Base-by-base conservation (phyloP, 352 stramenopile species). In the Thraustotheca clavata region DNA sequence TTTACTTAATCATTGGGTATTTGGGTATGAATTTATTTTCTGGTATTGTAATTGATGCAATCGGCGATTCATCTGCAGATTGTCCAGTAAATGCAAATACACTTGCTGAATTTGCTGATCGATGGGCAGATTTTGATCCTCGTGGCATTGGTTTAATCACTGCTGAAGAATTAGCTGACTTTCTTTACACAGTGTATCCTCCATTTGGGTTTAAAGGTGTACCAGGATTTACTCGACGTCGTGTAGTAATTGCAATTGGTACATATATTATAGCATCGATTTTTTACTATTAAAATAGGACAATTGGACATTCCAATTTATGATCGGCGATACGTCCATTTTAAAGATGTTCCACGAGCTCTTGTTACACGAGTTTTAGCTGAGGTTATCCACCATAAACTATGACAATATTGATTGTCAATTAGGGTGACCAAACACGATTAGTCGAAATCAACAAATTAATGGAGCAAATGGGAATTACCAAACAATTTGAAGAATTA, bases 41-140 rank as follows among this genome's bases (percentile, higher is more conserved):
- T 18, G 57, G 57, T 26, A 65, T 65, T n/a, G 57, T 65, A 3
- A 43, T 65, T 29, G 57, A 65, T 24, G 57, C 57, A 6, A 65
- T 65, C 27, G 57, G 57, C 27, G 57, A 65, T 32, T 50, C 57
- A 22, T 65, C 57, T 32, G 47, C 18, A 11, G 57, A 35, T 4
- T 55, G 27, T 2, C 57, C 38, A 18, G 57, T 65, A 16, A 65
- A 65, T 27, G 36, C 81, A 0, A 78, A 93, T 31, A 75, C 97
- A 62, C 73, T 98, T 9, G 77, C 93, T 24, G 78, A 94, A 46
- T 97, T 98, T 68, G 78, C 89, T 39, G 78, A 69, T 33, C 89
- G 91, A 39, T 98, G 93, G 91, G 73, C 74, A 0, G 69, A 95
- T 49, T 96, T 95, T 62, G 93, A 98, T 60, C 87, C 85, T 8